Conservation (phyloP, 2,329 filamentous ascomycete species). For the Monosporascus cannonballus region DNA sequence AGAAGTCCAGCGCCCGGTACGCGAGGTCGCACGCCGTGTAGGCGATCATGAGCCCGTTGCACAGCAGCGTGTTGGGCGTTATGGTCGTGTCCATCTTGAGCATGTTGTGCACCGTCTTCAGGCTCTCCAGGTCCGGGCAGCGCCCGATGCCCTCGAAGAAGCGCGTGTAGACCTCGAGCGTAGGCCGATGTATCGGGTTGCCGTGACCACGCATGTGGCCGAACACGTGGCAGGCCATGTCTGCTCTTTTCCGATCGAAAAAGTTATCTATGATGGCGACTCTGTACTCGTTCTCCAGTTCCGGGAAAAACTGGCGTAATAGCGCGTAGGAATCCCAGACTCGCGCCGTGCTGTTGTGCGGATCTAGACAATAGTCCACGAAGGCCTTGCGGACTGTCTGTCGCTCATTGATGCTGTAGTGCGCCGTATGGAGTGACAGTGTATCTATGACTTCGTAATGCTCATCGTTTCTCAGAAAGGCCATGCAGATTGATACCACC, state of each 20-base stretch:
- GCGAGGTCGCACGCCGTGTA: slow-evolving; percentile 66
- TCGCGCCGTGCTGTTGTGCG: slow-evolving; percentile 53
- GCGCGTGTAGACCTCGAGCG: slow-evolving; percentile 65
- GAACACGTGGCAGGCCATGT: slow-evolving; percentile 84
- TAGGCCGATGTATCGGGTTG: slow-evolving; percentile 58
- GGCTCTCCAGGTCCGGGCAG: slow-evolving; percentile 53
- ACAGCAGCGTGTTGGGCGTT: slow-evolving; percentile 66
- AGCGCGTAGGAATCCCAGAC: slow-evolving; percentile 62
- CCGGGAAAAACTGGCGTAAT: slow-evolving; percentile 58
- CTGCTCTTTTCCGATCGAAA: slow-evolving; percentile 68
- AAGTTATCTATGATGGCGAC: slow-evolving; percentile 75
- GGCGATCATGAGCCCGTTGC: slow-evolving; percentile 83
- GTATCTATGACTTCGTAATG: slow-evolving; percentile 75
- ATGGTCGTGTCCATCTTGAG: slow-evolving; percentile 85
- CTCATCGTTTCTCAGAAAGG: slow-evolving; percentile 72
- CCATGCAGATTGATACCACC: slow-evolving; percentile 63
- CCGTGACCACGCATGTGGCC: slow-evolving; percentile 85
- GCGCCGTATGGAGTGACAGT: slow-evolving; percentile 66
- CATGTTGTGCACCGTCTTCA: slow-evolving; percentile 83
- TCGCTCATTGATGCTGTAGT: slow-evolving; percentile 66
- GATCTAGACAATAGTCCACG: slow-evolving; percentile 61
- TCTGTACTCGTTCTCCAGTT: slow-evolving; percentile 59
- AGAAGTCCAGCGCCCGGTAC: slow-evolving; percentile 66
- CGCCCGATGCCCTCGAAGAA: slow-evolving; percentile 71
- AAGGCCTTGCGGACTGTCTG: slow-evolving; percentile 60